Percentiles rank a stretch among this genome's conserved stretches.
These are phyloP conservation scores for Sugiyamaella boreocaroliniensis DNA, from an alignment of 805 yeast genomes.

Conservation along the genomic window DNA sequence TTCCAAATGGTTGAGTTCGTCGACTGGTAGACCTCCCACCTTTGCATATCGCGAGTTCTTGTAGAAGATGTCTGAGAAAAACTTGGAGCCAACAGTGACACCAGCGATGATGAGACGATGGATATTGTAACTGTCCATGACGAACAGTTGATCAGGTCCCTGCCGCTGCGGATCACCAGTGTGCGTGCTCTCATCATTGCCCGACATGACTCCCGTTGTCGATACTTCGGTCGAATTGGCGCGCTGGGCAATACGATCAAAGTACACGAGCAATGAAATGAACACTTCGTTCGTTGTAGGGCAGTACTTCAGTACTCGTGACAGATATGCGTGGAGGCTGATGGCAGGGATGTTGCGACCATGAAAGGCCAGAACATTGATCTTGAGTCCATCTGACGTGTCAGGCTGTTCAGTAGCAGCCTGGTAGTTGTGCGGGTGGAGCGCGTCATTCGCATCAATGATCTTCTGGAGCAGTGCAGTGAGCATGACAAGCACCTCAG, in stretches of 20 bases:
- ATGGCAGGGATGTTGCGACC: slow-evolving; percentile 97
- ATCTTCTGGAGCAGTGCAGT: slow-evolving; percentile 79
- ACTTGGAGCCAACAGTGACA: slow-evolving; percentile 90
- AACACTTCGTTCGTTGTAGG: slow-evolving; percentile 98
- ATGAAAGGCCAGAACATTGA: slow-evolving; percentile 73
- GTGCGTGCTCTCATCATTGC: background rate
- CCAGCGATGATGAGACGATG: slow-evolving; percentile 93
- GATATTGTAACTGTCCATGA: slow-evolving; percentile 92
- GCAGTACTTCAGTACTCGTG: slow-evolving; percentile 89
- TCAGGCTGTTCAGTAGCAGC: slow-evolving; percentile 26
- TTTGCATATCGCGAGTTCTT: slow-evolving; percentile 91
- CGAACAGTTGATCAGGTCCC: slow-evolving; percentile 53
- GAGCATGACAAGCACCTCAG: slow-evolving; percentile 75
- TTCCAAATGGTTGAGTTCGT: slow-evolving; percentile 88
- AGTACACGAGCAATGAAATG: slow-evolving; percentile 80
- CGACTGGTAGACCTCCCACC: slow-evolving; percentile 87
- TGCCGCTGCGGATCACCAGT: background rate
- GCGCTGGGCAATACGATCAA: slow-evolving; percentile 85
- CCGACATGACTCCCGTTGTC: slow-evolving; percentile 4
- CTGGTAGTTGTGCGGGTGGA: slow-evolving; percentile 59
- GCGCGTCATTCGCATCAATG: slow-evolving; percentile 79
- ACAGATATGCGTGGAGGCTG: slow-evolving; percentile 77
- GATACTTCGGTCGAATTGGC: slow-evolving; percentile 41
- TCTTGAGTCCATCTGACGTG: slow-evolving; percentile 22
- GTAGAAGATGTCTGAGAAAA: slow-evolving; percentile 89